Conservation (phyloP, 2,329 filamentous ascomycete species). For the Nectriaceae sp. region DNA sequence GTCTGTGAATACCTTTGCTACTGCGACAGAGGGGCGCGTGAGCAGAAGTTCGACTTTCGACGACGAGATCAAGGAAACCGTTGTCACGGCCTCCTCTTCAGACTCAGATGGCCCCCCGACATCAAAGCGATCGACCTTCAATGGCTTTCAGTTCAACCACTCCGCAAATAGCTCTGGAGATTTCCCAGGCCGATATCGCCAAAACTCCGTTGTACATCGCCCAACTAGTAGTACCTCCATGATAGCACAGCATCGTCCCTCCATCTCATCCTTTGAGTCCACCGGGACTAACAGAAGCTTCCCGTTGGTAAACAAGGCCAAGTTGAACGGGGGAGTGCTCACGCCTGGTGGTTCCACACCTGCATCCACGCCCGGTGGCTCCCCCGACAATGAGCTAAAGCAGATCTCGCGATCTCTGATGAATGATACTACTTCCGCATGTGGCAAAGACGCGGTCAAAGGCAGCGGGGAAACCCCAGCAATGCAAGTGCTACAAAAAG, state of each 20-base stretch:
- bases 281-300: constrained; percentile 63
- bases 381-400: constrained; percentile 51
- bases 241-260: constrained; percentile 42
- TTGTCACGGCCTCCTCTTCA: constrained; percentile 19
- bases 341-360: constrained; percentile 28
- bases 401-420: constrained; percentile 51
- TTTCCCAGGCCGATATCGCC: constrained; percentile 20
- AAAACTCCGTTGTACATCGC: constrained; percentile 46
- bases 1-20: constrained; percentile 57
- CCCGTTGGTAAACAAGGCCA: constrained; percentile 57
- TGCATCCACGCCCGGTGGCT: constrained; percentile 42
- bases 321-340: constrained; percentile 46
- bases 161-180: constrained; percentile 29
- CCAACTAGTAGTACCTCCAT: constrained; percentile 20
- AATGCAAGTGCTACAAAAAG: constrained; percentile 50
- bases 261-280: constrained; percentile 58
- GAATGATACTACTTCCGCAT: constrained; percentile 47
- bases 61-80: constrained; percentile 18
- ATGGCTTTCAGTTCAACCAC: constrained; percentile 27
- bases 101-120: constrained; percentile 21
- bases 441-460: constrained; percentile 34
- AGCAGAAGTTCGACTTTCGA: constrained; percentile 38
- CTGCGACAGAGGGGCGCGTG: constrained; percentile 52
- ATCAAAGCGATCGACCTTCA: constrained; percentile 28
- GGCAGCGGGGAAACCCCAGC: constrained; percentile 38